Conservation (phyloP, 306 rosid genomes). For the Oxytropis ochrocephala region DNA sequence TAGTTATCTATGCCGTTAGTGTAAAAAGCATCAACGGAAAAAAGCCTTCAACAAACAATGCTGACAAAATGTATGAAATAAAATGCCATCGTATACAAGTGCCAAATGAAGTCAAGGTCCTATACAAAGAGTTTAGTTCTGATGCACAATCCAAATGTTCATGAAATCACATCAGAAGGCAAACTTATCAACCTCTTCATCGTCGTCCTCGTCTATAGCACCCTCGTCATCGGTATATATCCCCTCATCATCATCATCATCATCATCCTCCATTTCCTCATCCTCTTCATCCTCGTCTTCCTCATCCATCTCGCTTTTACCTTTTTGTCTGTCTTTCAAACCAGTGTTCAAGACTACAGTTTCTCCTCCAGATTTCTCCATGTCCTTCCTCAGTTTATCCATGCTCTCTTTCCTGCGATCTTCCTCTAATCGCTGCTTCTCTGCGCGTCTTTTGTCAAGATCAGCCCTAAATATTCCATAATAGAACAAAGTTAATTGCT, state of each 20-base stretch:
- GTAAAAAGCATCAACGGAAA: not conserved
- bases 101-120: conserved; percentile 10
- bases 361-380: conserved; percentile 13
- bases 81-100: not conserved
- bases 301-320: conserved; percentile 27
- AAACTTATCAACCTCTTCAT: conserved; percentile 1
- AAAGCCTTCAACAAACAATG: not conserved
- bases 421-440: conserved; percentile 76
- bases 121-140: not conserved
- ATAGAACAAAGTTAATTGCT: conserved; percentile 6
- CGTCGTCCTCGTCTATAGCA: conserved; percentile 3
- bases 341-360: conserved; percentile 61
- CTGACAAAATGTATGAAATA: not conserved
- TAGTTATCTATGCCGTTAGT: not conserved
- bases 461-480: conserved; percentile 47
- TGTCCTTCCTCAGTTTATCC: conserved; percentile 5
- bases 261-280: not conserved
- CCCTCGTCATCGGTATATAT: not conserved
- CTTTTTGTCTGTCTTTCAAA: conserved; percentile 51
- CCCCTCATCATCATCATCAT: not conserved
- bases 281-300: not conserved
- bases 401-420: conserved; percentile 53
- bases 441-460: conserved; percentile 71
- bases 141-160: not conserved
- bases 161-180: not conserved